Conservation (phyloP, 2,329 filamentous ascomycete genomes). For the Catunica adiposa region DNA sequence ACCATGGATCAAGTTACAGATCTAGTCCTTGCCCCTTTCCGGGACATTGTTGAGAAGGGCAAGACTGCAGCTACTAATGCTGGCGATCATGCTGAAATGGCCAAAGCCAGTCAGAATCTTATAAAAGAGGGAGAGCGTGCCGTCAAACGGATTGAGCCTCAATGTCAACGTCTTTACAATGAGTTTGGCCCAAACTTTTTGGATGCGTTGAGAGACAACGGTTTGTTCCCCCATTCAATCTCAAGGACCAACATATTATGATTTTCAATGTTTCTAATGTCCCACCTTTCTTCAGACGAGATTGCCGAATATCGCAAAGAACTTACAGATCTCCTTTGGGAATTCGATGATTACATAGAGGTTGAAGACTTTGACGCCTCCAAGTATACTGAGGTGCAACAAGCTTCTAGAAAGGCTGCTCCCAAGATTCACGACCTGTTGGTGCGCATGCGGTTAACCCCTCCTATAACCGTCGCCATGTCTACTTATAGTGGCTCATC, state of each 20-base stretch:
- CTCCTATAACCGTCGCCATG: not conserved
- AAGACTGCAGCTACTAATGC: slow-evolving; percentile 32
- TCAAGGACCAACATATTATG: not conserved
- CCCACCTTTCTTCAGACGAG: slow-evolving; percentile 24
- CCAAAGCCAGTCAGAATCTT: slow-evolving; percentile 31
- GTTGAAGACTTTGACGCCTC: slow-evolving; percentile 32
- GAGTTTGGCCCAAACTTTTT: slow-evolving; percentile 35
- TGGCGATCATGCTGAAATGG: slow-evolving; percentile 28
- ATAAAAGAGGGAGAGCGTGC: slow-evolving; percentile 33
- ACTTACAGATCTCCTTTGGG: slow-evolving; percentile 36
- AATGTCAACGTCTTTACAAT: slow-evolving; percentile 31
- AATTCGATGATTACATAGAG: slow-evolving; percentile 39
- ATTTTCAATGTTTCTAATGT: not conserved
- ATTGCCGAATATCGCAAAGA: slow-evolving; percentile 32
- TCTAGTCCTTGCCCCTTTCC: slow-evolving; percentile 35
- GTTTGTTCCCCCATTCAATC: slow-evolving; percentile 23
- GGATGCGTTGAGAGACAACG: slow-evolving; percentile 35
- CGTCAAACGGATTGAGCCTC: slow-evolving; percentile 33
- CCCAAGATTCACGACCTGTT: slow-evolving; percentile 34
- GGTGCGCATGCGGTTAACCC: slow-evolving; percentile 33
- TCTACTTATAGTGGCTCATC: slow-evolving; percentile 9
- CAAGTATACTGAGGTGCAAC: slow-evolving; percentile 33
- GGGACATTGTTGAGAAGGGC: slow-evolving; percentile 36
- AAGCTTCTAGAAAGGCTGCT: slow-evolving; percentile 31
- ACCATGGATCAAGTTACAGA: slow-evolving; percentile 26